Conservation (phyloP, 768 basidiomycete genomes). For the Leccinum boreale region DNA sequence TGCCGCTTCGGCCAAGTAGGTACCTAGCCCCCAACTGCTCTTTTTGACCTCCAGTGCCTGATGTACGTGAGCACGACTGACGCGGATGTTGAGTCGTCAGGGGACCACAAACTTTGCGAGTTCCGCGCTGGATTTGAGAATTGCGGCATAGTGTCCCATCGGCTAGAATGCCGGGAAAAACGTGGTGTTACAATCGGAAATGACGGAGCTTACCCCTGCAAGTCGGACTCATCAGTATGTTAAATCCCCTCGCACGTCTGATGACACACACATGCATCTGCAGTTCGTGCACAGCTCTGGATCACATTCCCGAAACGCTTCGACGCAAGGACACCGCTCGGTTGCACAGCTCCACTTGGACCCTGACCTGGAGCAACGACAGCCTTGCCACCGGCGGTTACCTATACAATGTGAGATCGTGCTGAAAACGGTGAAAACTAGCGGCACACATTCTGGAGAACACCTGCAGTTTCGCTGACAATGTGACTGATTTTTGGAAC, state of each 20-base stretch:
- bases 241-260: not conserved
- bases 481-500: slow-evolving; percentile 46
- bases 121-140: slow-evolving; percentile 44
- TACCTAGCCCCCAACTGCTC: slow-evolving; percentile 51
- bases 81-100: not conserved
- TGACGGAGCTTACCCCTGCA: slow-evolving; percentile 22
- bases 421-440: not conserved
- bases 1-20: slow-evolving; percentile 47
- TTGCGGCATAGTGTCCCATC: slow-evolving; percentile 43
- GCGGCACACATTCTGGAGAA: slow-evolving; percentile 42
- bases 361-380: slow-evolving; percentile 40
- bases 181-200: not conserved
- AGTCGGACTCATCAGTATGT: not conserved
- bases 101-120: slow-evolving; percentile 38
- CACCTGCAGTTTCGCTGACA: slow-evolving; percentile 61
- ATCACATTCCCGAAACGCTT: slow-evolving; percentile 59
- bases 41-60: slow-evolving; percentile 43
- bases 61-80: slow-evolving; percentile 4
- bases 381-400: slow-evolving; percentile 53
- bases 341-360: slow-evolving; percentile 34
- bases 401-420: slow-evolving; percentile 36
- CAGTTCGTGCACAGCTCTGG: slow-evolving; percentile 59
- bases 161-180: slow-evolving; percentile 20
- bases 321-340: slow-evolving; percentile 50
- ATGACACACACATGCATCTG: slow-evolving; percentile 40